Evolutionary conservation across 2,329 filamentous ascomycete genomes (phyloP).

Genomic region (Arthrobotrys iridis): DNA sequence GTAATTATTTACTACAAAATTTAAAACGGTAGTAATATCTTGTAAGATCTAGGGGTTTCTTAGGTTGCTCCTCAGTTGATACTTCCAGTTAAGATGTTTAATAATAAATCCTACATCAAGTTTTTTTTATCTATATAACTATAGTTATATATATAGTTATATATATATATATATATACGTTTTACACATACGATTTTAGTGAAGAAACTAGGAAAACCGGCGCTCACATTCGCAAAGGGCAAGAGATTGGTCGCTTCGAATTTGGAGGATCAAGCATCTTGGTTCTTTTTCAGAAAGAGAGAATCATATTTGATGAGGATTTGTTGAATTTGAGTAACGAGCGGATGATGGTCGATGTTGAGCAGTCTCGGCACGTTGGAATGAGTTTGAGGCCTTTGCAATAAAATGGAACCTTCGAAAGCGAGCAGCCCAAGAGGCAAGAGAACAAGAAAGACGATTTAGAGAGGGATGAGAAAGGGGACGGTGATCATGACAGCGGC

Average conservation of each 20-base stretch:
- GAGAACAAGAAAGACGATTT: not conserved
- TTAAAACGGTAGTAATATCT: no score
- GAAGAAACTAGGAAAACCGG: conserved; percentile 60
- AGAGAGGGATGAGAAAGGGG: no score
- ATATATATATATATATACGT: conserved; percentile 56
- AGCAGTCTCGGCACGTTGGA: no score
- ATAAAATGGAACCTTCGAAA: not conserved
- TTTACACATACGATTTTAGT: conserved; percentile 59
- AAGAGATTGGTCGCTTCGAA: conserved; percentile 63
- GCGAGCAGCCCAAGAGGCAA: not conserved
- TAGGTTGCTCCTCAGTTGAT: no score
- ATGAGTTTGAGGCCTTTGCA: conserved; percentile 60
- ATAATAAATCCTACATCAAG: no score
- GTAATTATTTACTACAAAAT: no score
- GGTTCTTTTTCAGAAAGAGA: conserved; percentile 61
- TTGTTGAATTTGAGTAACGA: conserved; percentile 59
- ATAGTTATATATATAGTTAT: not conserved
- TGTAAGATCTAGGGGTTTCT: no score
- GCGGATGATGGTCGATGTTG: conserved; percentile 61
- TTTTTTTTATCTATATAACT: no score
- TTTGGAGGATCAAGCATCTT: conserved; percentile 63
- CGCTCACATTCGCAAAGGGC: conserved; percentile 61
- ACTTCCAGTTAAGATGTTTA: no score
- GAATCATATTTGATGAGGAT: conserved; percentile 62
- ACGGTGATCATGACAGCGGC: not conserved